Percentiles rank a stretch among this genome's conserved stretches.
phyloP scores from a whole-genome alignment of 805 yeast genomes.

The Komagataella kurtzmanii region DNA sequence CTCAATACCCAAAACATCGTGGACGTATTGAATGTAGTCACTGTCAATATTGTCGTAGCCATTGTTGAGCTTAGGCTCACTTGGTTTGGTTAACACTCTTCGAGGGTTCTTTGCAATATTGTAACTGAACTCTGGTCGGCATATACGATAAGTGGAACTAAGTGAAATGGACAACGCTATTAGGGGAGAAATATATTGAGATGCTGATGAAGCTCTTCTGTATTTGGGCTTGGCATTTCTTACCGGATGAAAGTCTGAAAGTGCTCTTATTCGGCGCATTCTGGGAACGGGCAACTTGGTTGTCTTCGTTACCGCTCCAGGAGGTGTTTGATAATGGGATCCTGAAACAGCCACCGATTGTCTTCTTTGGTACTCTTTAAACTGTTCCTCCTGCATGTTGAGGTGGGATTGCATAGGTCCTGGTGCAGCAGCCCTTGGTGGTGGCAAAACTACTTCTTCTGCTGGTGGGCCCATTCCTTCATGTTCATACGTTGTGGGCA shows the following conservation, averaged over 20 bases:
- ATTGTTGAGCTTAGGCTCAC: conserved; percentile 66
- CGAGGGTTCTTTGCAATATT: conserved; percentile 79
- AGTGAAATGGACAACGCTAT: conserved; percentile 67
- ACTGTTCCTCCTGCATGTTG: not conserved
- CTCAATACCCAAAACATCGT: conserved; percentile 80
- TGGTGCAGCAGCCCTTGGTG: conserved; percentile 2
- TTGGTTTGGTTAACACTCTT: conserved; percentile 85
- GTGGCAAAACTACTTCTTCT: conserved; percentile 1
- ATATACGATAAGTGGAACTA: conserved; percentile 69
- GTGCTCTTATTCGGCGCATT: conserved; percentile 25
- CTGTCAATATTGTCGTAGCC: conserved; percentile 82
- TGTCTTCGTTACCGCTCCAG: not conserved
- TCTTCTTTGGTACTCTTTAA: conserved; percentile 1
- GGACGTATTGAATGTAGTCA: conserved; percentile 87
- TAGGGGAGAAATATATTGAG: conserved; percentile 63
- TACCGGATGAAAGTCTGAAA: conserved; percentile 46
- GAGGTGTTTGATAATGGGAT: not conserved
- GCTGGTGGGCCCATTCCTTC: conserved; percentile 1
- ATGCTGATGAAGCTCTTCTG: conserved; percentile 53
- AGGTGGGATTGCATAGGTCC: conserved; percentile 2
- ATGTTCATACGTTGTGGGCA: conserved; percentile 3
- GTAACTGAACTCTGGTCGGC: conserved; percentile 77
- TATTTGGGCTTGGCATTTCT: conserved; percentile 52
- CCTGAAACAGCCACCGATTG: conserved; percentile 2
- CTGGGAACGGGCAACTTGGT: conserved; percentile 22